These are phyloP conservation scores for Metarhizium humberi DNA, from an alignment of 2,329 filamentous ascomycete species.

Conservation along the genomic window DNA sequence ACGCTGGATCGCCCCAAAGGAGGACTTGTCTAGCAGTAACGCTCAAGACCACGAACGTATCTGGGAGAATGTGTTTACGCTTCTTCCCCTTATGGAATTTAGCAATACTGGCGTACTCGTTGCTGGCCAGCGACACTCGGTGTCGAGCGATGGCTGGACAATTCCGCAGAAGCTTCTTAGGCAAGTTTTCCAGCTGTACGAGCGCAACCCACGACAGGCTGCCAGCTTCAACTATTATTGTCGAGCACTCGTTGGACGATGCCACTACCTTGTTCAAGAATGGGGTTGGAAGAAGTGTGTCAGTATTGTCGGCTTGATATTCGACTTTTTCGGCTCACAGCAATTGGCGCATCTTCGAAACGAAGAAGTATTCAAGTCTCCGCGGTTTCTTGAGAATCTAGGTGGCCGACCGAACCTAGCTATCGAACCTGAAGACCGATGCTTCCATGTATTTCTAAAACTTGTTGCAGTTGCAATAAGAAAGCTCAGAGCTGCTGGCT, in stretches of 20 bases:
- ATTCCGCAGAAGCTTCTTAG: slow-evolving; percentile 48
- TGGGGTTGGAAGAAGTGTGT: slow-evolving; percentile 57
- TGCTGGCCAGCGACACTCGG: slow-evolving; percentile 19
- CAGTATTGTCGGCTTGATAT: slow-evolving; percentile 49
- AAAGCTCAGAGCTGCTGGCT: slow-evolving; percentile 35
- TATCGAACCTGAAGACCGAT: slow-evolving; percentile 46
- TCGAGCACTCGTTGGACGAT: slow-evolving; percentile 48
- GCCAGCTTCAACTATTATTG: slow-evolving; percentile 59
- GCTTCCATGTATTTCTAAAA: slow-evolving; percentile 61
- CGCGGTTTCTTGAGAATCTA: slow-evolving; percentile 51
- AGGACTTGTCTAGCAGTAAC: slow-evolving; percentile 28
- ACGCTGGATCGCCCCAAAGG: slow-evolving; percentile 27
- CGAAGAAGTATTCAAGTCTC: slow-evolving; percentile 53
- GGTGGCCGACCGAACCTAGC: slow-evolving; percentile 33
- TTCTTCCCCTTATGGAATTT: slow-evolving; percentile 54
- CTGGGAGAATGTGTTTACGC: slow-evolving; percentile 50
- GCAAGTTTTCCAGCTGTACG: slow-evolving; percentile 49
- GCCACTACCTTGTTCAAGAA: slow-evolving; percentile 52
- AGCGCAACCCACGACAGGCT: slow-evolving; percentile 42
- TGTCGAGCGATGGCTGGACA: slow-evolving; percentile 45
- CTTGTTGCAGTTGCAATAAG: slow-evolving; percentile 49
- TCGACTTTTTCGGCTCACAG: slow-evolving; percentile 59
- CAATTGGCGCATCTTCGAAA: slow-evolving; percentile 54
- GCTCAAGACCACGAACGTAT: slow-evolving; percentile 41
- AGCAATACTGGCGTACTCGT: slow-evolving; percentile 42